Evolutionary conservation across 2,329 filamentous ascomycete genomes (phyloP), one percentile per base, ranked within the genome.

Genomic region (Akanthomyces muscarius): DNA sequence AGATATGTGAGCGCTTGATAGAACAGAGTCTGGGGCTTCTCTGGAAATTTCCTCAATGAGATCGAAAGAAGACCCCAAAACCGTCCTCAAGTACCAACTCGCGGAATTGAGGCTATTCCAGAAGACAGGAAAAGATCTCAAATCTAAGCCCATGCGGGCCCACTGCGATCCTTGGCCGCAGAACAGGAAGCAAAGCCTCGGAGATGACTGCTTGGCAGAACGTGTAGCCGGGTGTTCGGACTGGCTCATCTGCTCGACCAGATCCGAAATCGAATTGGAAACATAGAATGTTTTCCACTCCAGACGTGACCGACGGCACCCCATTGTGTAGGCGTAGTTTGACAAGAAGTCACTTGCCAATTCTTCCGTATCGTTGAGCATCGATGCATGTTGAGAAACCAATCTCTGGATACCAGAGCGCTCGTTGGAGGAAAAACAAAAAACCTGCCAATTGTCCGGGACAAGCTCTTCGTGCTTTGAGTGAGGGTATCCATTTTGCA

Each of bases 291-390:
- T 66, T 59, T 74, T 80, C 77, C 78, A 82, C 61, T 78, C 76
- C 16, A 82, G 65, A 7, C 66, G 70, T 0, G 80, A 81, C 16
- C 81, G 76, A 3, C 81, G 78, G 42, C 74, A 77, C 28, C 70
- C 72, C 18, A 82, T 71, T 0, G 80, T 83, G 65, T 82, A 82
- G 3, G 79, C 74, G 54, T 81, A 78, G 62, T 81, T 67, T 38
- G 71, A 66, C 38, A 80, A 66, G n/a, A 74, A 68, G 0, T 66
- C 61, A 0, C 23, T 8, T 2, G 69, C 55, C 5, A 52, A 18
- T 5, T 23, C 50, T 6, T 62, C 44, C 14, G 68, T 63, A 0
- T 65, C 63, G 25, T 67, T 64, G 33, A 79, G 65, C 61, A 75
- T 75, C 5, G 67, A 63, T 4, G 70, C 58, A 21, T 79, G 77